Conservation (phyloP, 768 basidiomycete genomes). For the Pholiota molesta region DNA sequence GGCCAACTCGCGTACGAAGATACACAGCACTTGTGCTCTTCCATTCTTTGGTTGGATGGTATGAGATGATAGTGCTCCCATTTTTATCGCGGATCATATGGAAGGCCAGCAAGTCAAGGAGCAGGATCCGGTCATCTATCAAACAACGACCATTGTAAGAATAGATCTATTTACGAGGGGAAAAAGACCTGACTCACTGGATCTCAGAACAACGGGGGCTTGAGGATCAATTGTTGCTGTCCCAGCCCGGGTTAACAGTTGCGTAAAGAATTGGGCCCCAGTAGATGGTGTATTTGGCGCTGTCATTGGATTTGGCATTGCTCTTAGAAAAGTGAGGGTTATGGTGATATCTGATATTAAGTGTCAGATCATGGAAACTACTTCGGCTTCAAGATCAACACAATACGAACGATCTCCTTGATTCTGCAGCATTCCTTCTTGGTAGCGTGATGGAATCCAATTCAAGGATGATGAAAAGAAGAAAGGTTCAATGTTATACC, state of each 20-base stretch:
- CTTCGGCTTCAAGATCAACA: neutral
- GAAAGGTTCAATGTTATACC: slow-evolving; percentile 62
- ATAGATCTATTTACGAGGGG: neutral
- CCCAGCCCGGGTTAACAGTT: slow-evolving; percentile 19
- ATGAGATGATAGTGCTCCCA: slow-evolving; percentile 50
- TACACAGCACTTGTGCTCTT: slow-evolving; percentile 39
- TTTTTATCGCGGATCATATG: slow-evolving; percentile 42
- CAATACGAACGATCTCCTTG: slow-evolving; percentile 50
- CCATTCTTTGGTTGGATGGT: slow-evolving; percentile 37
- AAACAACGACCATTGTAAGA: slow-evolving; percentile 1
- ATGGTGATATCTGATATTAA: slow-evolving; percentile 51
- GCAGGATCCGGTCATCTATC: slow-evolving; percentile 33
- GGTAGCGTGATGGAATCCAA: slow-evolving; percentile 68
- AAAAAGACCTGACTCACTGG: slow-evolving; percentile 14
- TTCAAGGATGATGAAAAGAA: slow-evolving; percentile 66
- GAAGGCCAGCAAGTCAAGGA: slow-evolving; percentile 46
- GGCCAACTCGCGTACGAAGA: slow-evolving; percentile 42
- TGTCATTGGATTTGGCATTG: slow-evolving; percentile 23
- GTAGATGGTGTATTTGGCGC: slow-evolving; percentile 6
- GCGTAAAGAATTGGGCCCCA: slow-evolving; percentile 9
- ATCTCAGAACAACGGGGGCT: slow-evolving; percentile 32
- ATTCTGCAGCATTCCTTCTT: slow-evolving; percentile 43
- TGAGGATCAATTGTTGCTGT: slow-evolving; percentile 37
- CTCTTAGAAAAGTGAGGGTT: slow-evolving; percentile 48
- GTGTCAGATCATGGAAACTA: neutral